Base-by-base conservation (phyloP, 495 filamentous ascomycete genomes). In the Aspergillus nidulans region DNA sequence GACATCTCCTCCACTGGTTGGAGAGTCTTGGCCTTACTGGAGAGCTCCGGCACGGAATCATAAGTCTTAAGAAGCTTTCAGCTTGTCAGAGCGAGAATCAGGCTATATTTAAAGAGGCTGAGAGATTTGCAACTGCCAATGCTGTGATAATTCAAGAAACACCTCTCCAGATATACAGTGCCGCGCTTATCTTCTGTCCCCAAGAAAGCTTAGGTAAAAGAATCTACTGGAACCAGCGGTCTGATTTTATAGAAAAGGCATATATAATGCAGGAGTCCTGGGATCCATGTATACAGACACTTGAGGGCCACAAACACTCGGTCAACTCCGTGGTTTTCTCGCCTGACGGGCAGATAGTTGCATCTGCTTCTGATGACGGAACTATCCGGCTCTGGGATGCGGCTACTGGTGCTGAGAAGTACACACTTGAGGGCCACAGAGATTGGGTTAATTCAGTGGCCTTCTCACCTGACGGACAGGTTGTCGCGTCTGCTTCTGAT, bases 181-280 rank as follows among this genome's bases (percentile, higher is more conserved):
- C n/a, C 16, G 52, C 52, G n/a, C 42, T 55, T 55, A 25, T 21
- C 25, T 53, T 53, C 51, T 53, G 40, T 24, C 51, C 40, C 9
- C 40, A 34, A 46, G 10, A 6, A 19, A 45, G 51, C 19, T 23
- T 19, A 39, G 40, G 26, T 18, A 51, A 51, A 28, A 21, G 23
- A 32, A 30, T 51, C 21, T 51, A 51, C 25, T 51, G 30, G 48
- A 8, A 28, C 24, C 24, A 51, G 23, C 30, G 16, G 48, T 51
- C 40, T 16, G 19, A 51, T 6, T 51, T 51, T 39, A 25, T 51
- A 36, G 28, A 40, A 12, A 30, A 20, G 18, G 48, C 20, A 39
- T 9, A 20, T 36, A 21, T 51, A 3, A 51, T 51, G 48, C 28
- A 23, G 34, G 48, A 51, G 30, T n/a, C 28, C 6, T 51, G 48